Evolutionary conservation across 148 eudicot species (phyloP), one percentile per base, ranked within the genome.

Genomic region (Cornus suecica): DNA sequence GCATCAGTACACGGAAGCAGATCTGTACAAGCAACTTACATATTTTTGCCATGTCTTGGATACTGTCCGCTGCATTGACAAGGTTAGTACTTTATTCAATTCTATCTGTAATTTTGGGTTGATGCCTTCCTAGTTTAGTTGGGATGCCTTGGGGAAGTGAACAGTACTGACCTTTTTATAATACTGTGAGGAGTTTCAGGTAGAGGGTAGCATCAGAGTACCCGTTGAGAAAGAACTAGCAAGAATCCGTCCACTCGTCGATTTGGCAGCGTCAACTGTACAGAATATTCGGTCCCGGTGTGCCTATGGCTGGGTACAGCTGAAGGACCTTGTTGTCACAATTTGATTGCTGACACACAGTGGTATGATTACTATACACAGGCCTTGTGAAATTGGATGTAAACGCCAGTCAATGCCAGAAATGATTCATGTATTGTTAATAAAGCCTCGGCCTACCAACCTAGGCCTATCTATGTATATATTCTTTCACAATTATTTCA

Each of bases 231-330:
- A 82, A 66, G 99, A 96, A 82, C 82, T 96, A 3, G 76, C 73
- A 20, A 88, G 84, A 80, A 66, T 91, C 25, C 81, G 89, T 69
- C 92, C 97, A 34, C 11, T 83, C 66, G 98, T 88, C 66, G 88
- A 88, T 29, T 71, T 78, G 73, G 99, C 92, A n/a, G 85, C 88
- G 45, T 76, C 83, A 37, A 80, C 72, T 26, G 90, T 86, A 61
- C 90, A 88, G 71, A 88, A 85, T 71, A 62, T 90, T 73, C 88
- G 89, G 37, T 97, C 91, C 73, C 86, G 93, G 16, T 93, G 99
- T 76, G 93, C 93, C 42, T 96, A 91, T 87, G 98, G 99, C 30
- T 96, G 99, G 99, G 94, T 96, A 72, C 89, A 90, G 69, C 84
- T 96, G 32, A 78, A 84, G 67, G 93, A 90, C 67, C 89, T 95